These are phyloP conservation scores for Globisporangium recalcitrans DNA, from an alignment of 352 stramenopile species.

Conservation along the genomic window DNA sequence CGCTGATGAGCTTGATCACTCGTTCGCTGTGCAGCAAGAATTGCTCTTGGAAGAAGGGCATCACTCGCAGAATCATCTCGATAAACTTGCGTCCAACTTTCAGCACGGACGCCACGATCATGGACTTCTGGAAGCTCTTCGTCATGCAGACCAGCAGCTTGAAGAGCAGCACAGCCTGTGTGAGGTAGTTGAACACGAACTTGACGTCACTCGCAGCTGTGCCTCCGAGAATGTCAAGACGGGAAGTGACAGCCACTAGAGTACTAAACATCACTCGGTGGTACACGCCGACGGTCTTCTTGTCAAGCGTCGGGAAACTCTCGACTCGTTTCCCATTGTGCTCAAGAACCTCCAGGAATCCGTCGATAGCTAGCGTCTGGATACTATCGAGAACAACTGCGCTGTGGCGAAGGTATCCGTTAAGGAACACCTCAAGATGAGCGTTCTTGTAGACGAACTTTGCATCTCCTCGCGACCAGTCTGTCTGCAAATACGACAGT, in stretches of 20 bases:
- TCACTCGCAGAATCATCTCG: constrained; percentile 38
- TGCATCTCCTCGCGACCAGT: constrained; percentile 39
- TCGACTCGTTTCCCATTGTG: constrained; percentile 16
- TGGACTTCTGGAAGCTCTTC: constrained; percentile 48
- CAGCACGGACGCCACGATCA: constrained; percentile 44
- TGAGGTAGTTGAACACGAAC: constrained; percentile 48
- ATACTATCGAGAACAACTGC: constrained; percentile 39
- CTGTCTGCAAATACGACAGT: constrained; percentile 29
- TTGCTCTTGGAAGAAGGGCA: constrained; percentile 53
- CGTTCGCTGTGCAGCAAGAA: constrained; percentile 40
- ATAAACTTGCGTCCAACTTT: constrained; percentile 50
- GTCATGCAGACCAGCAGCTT: constrained; percentile 58
- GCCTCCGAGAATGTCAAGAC: constrained; percentile 29
- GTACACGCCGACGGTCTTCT: constrained; percentile 46
- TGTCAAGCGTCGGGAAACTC: constrained; percentile 39
- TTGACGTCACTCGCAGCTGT: constrained; percentile 17
- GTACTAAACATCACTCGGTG: constrained; percentile 45
- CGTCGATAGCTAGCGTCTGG: constrained; percentile 37
- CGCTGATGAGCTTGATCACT: constrained; percentile 45
- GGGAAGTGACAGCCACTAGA: constrained; percentile 29
- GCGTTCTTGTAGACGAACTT: constrained; percentile 37
- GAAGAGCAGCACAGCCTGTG: constrained; percentile 48
- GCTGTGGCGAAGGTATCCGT: constrained; percentile 34
- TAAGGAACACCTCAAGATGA: constrained; percentile 35
- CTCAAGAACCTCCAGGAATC: constrained; percentile 40